Base-by-base conservation (phyloP, 371 early-diverging fungal species). In the Rhizopus sp. region DNA sequence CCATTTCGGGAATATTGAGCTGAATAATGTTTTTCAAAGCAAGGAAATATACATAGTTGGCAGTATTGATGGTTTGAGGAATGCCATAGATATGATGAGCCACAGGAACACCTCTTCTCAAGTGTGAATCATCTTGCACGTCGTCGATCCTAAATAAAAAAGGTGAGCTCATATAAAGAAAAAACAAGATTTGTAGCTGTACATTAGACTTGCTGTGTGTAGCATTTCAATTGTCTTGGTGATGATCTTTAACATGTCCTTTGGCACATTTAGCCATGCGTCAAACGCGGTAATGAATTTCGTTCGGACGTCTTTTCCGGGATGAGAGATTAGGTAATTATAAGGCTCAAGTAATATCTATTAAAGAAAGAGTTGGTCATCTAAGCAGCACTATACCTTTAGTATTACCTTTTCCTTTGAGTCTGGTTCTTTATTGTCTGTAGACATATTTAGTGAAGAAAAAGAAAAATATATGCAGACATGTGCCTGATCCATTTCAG, bases 41-140 rank as follows among this genome's bases (percentile, higher is more conserved):
- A 31, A 94, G 67, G 59, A 97, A 96, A 66, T 96, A 97, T 37
- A 96, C 93, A 56, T 92, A 96, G 67, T 97, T 97, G 30, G 96
- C 97, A 33, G 90, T 89, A 60, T 97, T 97, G 64, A 98, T 97
- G 1, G 95, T 91, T 57, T 86, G 75, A 6, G 97, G 89, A 2
- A 90, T 78, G 5, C 99, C 97, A 71, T 87, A 98, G 45, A 97
- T 95, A 63, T 92, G 89, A 78, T 98, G 97, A 0, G 99, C 95
- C 33, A 94, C 97, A 44, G 99, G 99, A 6, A 88, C 84, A 4
- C 96, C 96, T 45, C 97, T 78, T 51, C 97, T 79, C 53, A 97
- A 62, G 23, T 81, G 85, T 3, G 96, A 95, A 63, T 86, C 90
- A 66, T 98, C 99, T 69, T 98, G 93, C 12, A 98, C 92, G 64